phyloP scores from a whole-genome alignment of 495 filamentous ascomycete species.

The Articulospora tetracladia region DNA sequence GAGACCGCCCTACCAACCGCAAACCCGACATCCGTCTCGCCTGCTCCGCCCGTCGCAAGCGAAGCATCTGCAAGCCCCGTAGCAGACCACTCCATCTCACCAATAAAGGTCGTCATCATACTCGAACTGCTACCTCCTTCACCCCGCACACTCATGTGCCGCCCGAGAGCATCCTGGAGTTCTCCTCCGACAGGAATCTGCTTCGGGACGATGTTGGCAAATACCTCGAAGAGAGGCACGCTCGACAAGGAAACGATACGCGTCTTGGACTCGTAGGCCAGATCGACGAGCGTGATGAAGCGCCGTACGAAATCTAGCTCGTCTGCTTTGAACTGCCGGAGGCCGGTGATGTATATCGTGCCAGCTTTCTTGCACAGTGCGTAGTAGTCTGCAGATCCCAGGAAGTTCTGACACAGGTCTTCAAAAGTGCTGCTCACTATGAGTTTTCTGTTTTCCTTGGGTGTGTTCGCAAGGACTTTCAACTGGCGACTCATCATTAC shows the following conservation, averaged over 20 bases:
- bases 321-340: neutral
- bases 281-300: slow-evolving; percentile 1
- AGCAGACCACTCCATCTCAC: neutral
- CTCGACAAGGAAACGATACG: neutral
- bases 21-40: slow-evolving; percentile 3
- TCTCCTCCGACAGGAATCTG: neutral
- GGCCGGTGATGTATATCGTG: neutral
- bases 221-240: neutral
- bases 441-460: neutral
- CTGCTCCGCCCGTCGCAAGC: neutral
- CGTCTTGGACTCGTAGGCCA: neutral
- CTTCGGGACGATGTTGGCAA: neutral
- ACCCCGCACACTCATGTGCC: neutral
- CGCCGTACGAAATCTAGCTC: slow-evolving; percentile 2
- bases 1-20: neutral
- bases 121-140: slow-evolving; percentile 2
- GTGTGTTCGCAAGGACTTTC: neutral
- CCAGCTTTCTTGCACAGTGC: neutral
- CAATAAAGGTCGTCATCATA: slow-evolving; percentile 3
- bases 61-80: neutral
- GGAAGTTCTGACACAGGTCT: neutral
- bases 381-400: neutral
- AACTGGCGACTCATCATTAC: neutral
- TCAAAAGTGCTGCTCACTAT: neutral
- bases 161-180: neutral